These are phyloP conservation scores for Mycena filopes DNA, from an alignment of 768 basidiomycete genomes.

Conservation along the genomic window DNA sequence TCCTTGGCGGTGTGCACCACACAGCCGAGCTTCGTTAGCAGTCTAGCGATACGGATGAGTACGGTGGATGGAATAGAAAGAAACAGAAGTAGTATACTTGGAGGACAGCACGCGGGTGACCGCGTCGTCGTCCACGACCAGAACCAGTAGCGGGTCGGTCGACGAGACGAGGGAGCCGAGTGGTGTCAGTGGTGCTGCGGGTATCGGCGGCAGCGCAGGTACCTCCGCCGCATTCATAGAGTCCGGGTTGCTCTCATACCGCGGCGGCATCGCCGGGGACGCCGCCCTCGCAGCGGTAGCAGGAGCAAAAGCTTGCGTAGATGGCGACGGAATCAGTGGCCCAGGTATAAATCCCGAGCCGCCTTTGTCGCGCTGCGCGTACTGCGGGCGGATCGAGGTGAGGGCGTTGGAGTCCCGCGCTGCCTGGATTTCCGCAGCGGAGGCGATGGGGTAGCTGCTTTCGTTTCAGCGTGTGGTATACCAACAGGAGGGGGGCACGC, in stretches of 20 bases:
- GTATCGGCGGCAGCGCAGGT: constrained; percentile 9
- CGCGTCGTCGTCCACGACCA: constrained; percentile 49
- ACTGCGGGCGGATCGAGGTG: background rate
- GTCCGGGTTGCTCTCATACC: constrained; percentile 23
- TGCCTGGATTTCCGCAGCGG: constrained; percentile 17
- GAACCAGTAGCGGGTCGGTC: constrained; percentile 35
- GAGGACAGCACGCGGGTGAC: constrained; percentile 44
- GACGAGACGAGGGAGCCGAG: constrained; percentile 7
- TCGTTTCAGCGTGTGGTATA: background rate
- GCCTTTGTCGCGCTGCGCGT: constrained; percentile 3
- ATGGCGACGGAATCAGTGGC: constrained; percentile 5
- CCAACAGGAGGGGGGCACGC: background rate
- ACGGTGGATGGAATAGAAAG: too few relatives aligned
- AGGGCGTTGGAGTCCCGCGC: constrained; percentile 26
- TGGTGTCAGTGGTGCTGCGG: constrained; percentile 18
- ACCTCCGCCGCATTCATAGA: too few relatives aligned
- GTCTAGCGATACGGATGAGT: constrained; percentile 32
- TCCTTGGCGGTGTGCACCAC: constrained; percentile 49
- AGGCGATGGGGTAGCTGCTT: constrained; percentile 27
- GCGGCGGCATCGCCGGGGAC: constrained; percentile 12
- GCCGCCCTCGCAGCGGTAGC: background rate
- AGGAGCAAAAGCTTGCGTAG: background rate
- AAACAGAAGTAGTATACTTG: constrained; percentile 13
- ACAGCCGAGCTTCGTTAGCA: constrained; percentile 50
- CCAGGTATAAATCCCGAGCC: background rate